phyloP scores from a whole-genome alignment of 1,284 basidiomycete species.

The Malassezia caprae region DNA sequence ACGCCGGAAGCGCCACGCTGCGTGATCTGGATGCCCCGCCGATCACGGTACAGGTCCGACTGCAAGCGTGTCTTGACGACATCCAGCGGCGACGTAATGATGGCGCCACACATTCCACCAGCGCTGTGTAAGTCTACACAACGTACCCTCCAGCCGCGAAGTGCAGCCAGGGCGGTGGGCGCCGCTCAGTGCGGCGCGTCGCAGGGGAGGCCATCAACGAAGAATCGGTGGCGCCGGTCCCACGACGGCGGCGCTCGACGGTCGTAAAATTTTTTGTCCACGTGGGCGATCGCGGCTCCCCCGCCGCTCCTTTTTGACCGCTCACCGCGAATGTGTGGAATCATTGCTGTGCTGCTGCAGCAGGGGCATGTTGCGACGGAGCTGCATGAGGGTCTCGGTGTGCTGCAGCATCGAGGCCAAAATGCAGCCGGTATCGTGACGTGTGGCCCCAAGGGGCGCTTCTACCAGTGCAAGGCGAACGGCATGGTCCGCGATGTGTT shows the following conservation, averaged over 20 bases:
- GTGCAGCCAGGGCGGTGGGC: slow-evolving; percentile 46
- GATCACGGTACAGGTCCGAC: slow-evolving; percentile 66
- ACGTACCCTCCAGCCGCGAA: slow-evolving; percentile 51
- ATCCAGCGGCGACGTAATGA: slow-evolving; percentile 92
- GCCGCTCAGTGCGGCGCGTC: not conserved
- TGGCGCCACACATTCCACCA: slow-evolving; percentile 94
- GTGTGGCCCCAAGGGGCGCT: slow-evolving; percentile 83
- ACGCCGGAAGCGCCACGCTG: slow-evolving; percentile 25
- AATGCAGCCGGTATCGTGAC: slow-evolving; percentile 98
- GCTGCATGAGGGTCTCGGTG: slow-evolving; percentile 46
- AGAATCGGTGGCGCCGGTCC: not conserved
- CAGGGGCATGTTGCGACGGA: slow-evolving; percentile 36
- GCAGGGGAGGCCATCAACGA: not conserved
- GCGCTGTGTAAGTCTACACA: slow-evolving; percentile 54
- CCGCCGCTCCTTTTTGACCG: not conserved
- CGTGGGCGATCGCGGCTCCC: not conserved
- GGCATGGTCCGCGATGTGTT: slow-evolving; percentile 99
- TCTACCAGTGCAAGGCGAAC: slow-evolving; percentile 99
- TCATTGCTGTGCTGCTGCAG: slow-evolving; percentile 42
- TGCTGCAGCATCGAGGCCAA: slow-evolving; percentile 58
- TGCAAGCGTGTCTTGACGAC: slow-evolving; percentile 96
- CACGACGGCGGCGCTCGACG: not conserved
- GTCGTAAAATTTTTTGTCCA: not conserved
- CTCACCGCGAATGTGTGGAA: slow-evolving; percentile 41
- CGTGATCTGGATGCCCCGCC: not conserved